phyloP scores from a whole-genome alignment of 306 rosid genomes.

The Trichosanthes cucumerina region DNA sequence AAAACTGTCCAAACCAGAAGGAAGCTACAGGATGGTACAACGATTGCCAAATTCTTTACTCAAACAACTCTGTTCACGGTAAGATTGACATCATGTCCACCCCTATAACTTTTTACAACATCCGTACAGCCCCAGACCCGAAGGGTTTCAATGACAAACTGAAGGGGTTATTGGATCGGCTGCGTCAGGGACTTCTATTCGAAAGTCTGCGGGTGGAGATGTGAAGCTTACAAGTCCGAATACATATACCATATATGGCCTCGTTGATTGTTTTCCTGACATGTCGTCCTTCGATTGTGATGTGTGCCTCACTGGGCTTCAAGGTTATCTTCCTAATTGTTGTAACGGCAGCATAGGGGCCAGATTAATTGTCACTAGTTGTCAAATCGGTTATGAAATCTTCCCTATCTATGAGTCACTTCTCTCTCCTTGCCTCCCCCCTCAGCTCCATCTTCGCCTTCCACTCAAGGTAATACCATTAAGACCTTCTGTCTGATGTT shows the following conservation, averaged over 20 bases:
- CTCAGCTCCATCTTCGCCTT: not conserved
- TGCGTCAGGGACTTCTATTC: not conserved
- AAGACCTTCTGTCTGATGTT: too few relatives aligned
- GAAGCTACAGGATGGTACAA: not conserved
- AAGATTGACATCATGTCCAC: not conserved
- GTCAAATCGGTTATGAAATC: not conserved
- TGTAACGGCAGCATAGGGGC: not conserved
- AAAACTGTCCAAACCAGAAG: not conserved
- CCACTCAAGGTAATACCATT: not conserved
- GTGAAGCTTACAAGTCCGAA: not conserved
- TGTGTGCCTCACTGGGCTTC: not conserved
- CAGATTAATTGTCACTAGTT: not conserved
- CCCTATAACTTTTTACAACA: accelerated
- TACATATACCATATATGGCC: not conserved
- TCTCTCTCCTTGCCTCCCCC: not conserved
- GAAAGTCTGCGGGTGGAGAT: not conserved
- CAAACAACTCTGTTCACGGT: too few relatives aligned
- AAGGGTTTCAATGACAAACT: not conserved
- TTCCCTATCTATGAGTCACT: not conserved
- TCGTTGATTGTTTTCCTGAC: not conserved
- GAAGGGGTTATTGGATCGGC: not conserved
- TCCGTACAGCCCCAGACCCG: not conserved
- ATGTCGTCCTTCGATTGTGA: not conserved
- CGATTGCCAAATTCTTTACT: not conserved
- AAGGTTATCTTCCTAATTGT: not conserved